phyloP scores from a whole-genome alignment of 306 rosid genomes.

The Rosa chinensis region DNA sequence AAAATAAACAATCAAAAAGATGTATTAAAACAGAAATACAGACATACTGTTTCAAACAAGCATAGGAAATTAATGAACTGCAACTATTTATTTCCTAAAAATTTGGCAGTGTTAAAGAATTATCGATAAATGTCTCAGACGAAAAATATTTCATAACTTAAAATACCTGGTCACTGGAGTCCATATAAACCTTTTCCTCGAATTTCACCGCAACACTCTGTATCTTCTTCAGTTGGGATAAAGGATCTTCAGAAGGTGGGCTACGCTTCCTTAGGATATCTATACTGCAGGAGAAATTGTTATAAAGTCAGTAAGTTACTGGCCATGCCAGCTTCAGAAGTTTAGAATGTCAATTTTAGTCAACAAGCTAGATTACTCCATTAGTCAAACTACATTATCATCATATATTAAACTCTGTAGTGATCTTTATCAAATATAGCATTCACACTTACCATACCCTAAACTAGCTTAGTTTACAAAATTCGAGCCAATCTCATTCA shows the following conservation, averaged over 20 bases:
- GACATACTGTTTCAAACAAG: not conserved
- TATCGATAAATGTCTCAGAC: not conserved
- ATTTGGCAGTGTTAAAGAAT: not conserved
- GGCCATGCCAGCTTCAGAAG: not conserved
- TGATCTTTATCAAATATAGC: not conserved
- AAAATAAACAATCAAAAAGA: not conserved
- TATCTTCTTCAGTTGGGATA: not conserved
- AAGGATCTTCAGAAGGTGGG: not conserved
- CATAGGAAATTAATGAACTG: not conserved
- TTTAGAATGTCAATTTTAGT: not conserved
- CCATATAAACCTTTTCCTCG: slow-evolving; percentile 14
- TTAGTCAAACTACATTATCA: not conserved
- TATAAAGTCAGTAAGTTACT: not conserved
- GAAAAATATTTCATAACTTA: not conserved
- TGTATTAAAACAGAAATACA: not conserved
- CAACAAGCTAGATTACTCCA: not conserved
- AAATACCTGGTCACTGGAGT: slow-evolving; percentile 12
- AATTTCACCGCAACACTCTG: not conserved
- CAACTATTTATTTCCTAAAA: not conserved
- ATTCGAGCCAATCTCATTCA: not conserved
- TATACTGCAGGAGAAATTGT: slow-evolving; percentile 13
- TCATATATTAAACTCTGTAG: not conserved
- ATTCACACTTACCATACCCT: not conserved
- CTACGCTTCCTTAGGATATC: not conserved
- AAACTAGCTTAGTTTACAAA: not conserved